Base-by-base conservation (phyloP, 192 early-diverging fungal genomes). In the Coemansia sp. region DNA sequence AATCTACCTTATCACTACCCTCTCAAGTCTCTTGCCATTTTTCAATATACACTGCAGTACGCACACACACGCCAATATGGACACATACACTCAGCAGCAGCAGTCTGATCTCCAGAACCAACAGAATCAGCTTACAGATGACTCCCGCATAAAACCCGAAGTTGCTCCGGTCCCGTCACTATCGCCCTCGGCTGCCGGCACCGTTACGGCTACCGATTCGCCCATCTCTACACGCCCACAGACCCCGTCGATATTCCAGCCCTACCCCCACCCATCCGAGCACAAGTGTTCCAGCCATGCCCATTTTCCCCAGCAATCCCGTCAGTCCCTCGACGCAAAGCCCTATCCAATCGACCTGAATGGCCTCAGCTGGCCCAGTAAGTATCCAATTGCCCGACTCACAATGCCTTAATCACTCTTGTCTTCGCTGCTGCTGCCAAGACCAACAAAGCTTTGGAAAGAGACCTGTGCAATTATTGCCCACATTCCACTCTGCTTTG, bases 331-430 rank as follows among this genome's bases (percentile, higher is more conserved):
- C 27, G 27, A 30, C 27, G 27, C 27, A 42, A 57, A 58, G 38
- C 55, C 52, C 34, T 30, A 59, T 39, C 57, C 85, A 9, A 81
- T 89, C 22, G 83, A 88, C 46, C 72, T 86, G 40, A 83, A 90
- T 50, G 90, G 90, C 11, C 74, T 92, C 47, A 90, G 86, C 62
- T 92, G 87, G 84, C 90, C 90, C 42, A 90, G 90, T 91, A 87
- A 77, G 82, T 84, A 22, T 46, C 24, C 9, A n/a, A 14, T 21
- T 7, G 27, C 27, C 27, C 27, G 27, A 30, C 4, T 30, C 4
- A 30, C 27, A 30, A 30, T 30, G 27, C 27, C 27, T 7, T 7
- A 2, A 2, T 30, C 27, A 30, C 27, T 30, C 27, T 5, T 30
- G 4, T 7, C 27, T 7, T 7, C 27, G 27, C 27, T 7, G 27